Evolutionary conservation across 139 green algal species (phyloP).

Genomic region (Coelastrella sp.): DNA sequence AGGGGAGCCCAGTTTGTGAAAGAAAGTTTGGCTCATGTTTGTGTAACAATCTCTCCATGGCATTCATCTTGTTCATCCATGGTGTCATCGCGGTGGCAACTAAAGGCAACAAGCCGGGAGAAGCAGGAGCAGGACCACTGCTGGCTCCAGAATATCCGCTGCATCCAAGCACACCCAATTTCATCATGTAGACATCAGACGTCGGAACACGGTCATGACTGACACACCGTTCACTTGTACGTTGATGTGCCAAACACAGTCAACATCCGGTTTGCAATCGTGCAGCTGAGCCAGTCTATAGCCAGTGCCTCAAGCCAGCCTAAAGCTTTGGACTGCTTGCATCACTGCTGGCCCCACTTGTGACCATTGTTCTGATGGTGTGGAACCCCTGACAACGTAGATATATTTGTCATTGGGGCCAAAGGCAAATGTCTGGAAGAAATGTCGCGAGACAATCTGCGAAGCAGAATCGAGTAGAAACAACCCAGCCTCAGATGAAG

Average conservation of each 20-base stretch:
- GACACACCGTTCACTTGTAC: not conserved
- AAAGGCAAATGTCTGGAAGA: slow-evolving; percentile 22
- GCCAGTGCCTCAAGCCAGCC: not conserved
- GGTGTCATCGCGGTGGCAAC: too few relatives aligned
- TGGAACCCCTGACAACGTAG: slow-evolving; percentile 31
- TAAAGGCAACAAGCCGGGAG: too few relatives aligned
- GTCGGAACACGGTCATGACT: too few relatives aligned
- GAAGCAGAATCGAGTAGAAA: not conserved
- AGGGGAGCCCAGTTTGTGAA: too few relatives aligned
- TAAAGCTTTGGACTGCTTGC: slow-evolving; percentile 40
- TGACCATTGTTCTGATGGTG: slow-evolving; percentile 1
- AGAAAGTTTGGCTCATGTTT: too few relatives aligned
- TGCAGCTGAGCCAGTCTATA: too few relatives aligned
- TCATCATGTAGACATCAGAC: too few relatives aligned
- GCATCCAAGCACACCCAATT: too few relatives aligned
- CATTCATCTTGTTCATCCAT: too few relatives aligned
- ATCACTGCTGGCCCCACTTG: not conserved
- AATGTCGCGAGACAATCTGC: slow-evolving; percentile 37
- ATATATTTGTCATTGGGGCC: not conserved
- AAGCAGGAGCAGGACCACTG: too few relatives aligned
- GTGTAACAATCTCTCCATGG: too few relatives aligned
- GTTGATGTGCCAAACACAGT: not conserved
- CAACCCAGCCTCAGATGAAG: not conserved
- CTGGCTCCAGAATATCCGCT: too few relatives aligned
- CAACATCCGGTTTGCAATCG: not conserved